Conservation (phyloP, 140 eudicot genomes). For the Ambrosia hybrid region DNA sequence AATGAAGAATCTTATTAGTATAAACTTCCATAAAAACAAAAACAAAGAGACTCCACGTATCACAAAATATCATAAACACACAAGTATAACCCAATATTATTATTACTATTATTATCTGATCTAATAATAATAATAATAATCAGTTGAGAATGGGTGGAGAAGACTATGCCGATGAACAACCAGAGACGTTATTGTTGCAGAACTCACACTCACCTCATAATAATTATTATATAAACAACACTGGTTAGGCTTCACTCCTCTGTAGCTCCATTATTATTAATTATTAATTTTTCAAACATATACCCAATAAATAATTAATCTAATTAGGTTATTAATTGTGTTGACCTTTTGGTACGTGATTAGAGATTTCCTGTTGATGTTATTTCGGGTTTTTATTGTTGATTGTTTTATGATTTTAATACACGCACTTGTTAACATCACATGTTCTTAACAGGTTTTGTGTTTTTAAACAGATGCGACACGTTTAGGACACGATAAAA, state of each 20-base stretch:
- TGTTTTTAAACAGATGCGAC: too few relatives aligned
- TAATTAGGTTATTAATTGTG: neutral
- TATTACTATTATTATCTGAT: too few relatives aligned
- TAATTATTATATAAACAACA: conserved; percentile 23
- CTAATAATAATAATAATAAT: too few relatives aligned
- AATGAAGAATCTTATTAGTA: too few relatives aligned
- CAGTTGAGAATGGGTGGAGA: conserved; percentile 17
- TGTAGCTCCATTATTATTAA: neutral
- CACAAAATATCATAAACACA: too few relatives aligned
- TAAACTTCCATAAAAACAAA: too few relatives aligned
- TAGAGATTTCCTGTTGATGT: neutral
- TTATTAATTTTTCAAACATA: neutral
- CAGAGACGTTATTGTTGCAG: conserved; percentile 18
- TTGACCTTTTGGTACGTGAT: neutral
- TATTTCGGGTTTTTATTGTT: neutral
- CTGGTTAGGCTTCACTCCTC: conserved; percentile 16
- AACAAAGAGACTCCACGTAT: too few relatives aligned
- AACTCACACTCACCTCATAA: conserved; percentile 28
- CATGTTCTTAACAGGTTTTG: too few relatives aligned
- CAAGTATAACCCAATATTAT: too few relatives aligned
- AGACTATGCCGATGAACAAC: conserved; percentile 14
- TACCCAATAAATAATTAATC: neutral
- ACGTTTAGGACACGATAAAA: too few relatives aligned
- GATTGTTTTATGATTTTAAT: too few relatives aligned
- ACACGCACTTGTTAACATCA: too few relatives aligned